Evolutionary conservation across 2,329 filamentous ascomycete species (phyloP), one percentile per base, ranked within the genome.

Genomic region (Mycocentrospora acerina): DNA sequence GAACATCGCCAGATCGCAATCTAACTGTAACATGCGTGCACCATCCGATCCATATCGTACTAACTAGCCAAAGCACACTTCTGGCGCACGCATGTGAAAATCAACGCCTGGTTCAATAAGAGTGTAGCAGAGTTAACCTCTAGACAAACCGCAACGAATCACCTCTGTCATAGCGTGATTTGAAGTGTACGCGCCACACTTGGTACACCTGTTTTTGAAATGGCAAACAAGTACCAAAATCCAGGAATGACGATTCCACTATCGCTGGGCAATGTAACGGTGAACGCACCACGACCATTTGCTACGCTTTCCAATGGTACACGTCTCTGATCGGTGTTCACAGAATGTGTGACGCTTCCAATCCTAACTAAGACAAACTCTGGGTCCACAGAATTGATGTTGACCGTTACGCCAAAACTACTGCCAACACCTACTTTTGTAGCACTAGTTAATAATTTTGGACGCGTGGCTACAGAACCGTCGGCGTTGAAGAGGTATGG

Each of bases 251-350:
- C 27, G 7, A 57, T 35, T 27, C 51, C 53, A 12, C 49, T 55
- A 16, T 60, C 53, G 12, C 37, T 44, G 2, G 56, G 56, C 9
- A 59, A 31, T 7, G 47, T 55, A 25, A 42, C 46, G 7, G 51
- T 55, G 17, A 42, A 46, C 4, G 28, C 15, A 4, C 25, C 25
- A 27, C 6, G 5, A 12, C 25, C 12, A 6, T 5, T 11, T n/a
- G 11, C 25, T 12, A 57, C 35, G 7, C 31, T 40, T 10, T 35
- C 47, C 14, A 60, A 31, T 2, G 55, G 56, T 3, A 59, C 36
- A 15, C 53, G 57, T 12, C 55, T 42, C 40, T 61, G 58, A 24
- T 60, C 55, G n/a, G 31, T 59, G 31, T 61, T 61, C 15, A 60
- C 49, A 4, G 57, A 58, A 35, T 61, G 58, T 8, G 58, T 60